Percentiles rank a stretch among this genome's conserved stretches.
Conservation (phyloP, 164 flowering plant species). For the Stephania japonica region DNA sequence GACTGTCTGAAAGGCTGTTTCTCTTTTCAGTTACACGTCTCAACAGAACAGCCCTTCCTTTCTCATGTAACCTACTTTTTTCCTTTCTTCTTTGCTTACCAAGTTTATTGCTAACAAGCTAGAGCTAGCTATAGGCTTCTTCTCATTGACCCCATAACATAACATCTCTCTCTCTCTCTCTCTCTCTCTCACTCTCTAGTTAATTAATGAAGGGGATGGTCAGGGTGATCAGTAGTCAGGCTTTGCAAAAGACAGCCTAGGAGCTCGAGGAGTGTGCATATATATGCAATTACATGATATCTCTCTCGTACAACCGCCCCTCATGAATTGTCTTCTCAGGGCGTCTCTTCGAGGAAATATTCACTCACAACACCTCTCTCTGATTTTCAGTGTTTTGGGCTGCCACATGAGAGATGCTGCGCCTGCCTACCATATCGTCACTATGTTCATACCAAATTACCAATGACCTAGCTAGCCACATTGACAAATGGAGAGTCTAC, state of each 20-base stretch:
- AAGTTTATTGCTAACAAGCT: too few species aligned
- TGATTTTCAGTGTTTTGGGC: background rate
- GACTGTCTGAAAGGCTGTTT: constrained; percentile 5
- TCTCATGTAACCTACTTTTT: background rate
- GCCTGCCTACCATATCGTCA: too few species aligned
- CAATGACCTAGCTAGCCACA: too few species aligned
- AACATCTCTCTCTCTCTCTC: background rate
- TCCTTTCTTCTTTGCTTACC: background rate
- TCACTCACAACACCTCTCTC: background rate
- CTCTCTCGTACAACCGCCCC: background rate
- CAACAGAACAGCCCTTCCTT: background rate
- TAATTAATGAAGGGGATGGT: too few species aligned
- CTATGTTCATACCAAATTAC: too few species aligned
- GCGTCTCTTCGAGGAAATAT: background rate
- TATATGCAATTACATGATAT: background rate
- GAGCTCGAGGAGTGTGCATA: background rate
- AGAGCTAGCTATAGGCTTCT: background rate
- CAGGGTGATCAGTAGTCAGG: too few species aligned
- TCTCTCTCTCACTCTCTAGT: too few species aligned
- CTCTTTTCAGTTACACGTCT: background rate
- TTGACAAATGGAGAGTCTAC: too few species aligned
- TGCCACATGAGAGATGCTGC: background rate
- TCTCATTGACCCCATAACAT: background rate
- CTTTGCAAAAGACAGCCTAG: too few species aligned
- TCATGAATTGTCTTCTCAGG: constrained; percentile 2